Percentiles rank a stretch among this genome's conserved stretches.
Conservation (phyloP, 2,329 filamentous ascomycete genomes). For the Epichloe festucae region DNA sequence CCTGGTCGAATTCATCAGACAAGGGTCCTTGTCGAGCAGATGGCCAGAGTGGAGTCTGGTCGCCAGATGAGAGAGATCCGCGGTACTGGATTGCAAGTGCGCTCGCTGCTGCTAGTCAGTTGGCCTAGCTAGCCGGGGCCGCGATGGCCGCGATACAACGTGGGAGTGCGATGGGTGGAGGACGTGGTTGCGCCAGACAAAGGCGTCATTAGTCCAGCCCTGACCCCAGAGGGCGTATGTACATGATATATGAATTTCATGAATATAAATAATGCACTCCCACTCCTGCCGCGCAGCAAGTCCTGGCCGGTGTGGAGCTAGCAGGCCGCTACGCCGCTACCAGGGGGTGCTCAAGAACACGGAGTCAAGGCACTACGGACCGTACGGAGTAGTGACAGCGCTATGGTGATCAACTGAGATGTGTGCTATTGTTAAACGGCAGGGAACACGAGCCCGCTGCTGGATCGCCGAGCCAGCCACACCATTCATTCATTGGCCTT, state of each 20-base stretch:
- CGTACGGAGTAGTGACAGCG: not conserved
- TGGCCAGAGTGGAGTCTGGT: slow-evolving; percentile 11
- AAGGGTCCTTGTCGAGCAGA: slow-evolving; percentile 7
- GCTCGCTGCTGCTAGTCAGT: slow-evolving; percentile 10
- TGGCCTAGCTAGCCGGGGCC: slow-evolving; percentile 7
- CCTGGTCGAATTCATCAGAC: not conserved
- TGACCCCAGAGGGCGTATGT: not conserved
- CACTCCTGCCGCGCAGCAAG: not conserved
- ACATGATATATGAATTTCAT: too few relatives aligned
- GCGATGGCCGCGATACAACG: slow-evolving; percentile 9
- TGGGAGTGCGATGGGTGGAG: slow-evolving; percentile 6
- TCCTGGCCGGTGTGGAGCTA: not conserved
- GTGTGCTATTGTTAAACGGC: not conserved
- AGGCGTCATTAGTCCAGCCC: not conserved
- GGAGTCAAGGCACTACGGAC: not conserved
- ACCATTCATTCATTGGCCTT: not conserved
- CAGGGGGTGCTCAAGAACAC: not conserved
- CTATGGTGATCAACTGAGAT: slow-evolving; percentile 1
- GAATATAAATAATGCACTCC: not conserved
- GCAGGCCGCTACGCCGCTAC: not conserved
- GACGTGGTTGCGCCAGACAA: not conserved
- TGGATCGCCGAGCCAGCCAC: slow-evolving; percentile 1
- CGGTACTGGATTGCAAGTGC: slow-evolving; percentile 20
- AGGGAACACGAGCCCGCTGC: slow-evolving; percentile 1
- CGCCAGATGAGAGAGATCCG: slow-evolving; percentile 15